These are phyloP conservation scores for Sporisorium sorghi DNA, from an alignment of 1,284 basidiomycete genomes.

Conservation along the genomic window DNA sequence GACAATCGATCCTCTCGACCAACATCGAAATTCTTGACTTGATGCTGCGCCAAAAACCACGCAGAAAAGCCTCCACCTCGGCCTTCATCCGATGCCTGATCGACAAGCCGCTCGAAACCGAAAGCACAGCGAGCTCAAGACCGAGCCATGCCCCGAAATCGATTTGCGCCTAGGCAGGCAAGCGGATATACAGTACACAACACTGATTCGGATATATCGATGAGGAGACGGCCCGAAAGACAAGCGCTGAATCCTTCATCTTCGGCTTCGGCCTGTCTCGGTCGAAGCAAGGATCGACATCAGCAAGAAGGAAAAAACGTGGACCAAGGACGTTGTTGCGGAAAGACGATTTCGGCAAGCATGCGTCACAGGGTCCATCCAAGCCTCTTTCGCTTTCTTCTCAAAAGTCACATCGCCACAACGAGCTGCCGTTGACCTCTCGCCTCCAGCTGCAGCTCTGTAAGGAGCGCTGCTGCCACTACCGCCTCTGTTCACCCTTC, in stretches of 20 bases:
- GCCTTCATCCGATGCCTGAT: constrained; percentile 1
- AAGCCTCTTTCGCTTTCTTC: no score
- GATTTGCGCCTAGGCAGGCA: background rate
- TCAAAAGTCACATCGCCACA: background rate
- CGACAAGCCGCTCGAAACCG: constrained; percentile 1
- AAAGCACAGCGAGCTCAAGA: background rate
- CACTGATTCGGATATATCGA: background rate
- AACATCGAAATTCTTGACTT: background rate
- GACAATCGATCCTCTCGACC: background rate
- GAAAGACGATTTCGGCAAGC: background rate
- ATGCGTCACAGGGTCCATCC: constrained; percentile 1
- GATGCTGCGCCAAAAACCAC: background rate
- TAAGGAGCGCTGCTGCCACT: no score
- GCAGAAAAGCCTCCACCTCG: constrained; percentile 7
- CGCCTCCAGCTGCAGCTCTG: background rate
- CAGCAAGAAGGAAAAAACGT: background rate
- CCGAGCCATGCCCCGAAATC: no score
- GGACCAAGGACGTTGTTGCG: background rate
- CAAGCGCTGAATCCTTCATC: background rate
- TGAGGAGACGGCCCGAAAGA: background rate
- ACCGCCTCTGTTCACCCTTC: no score
- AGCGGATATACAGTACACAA: no score
- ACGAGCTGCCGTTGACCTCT: background rate
- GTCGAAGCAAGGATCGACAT: constrained; percentile 18
- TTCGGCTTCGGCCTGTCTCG: constrained; percentile 23